A percentile compares a stretch with the other conserved stretches of the same genome.
Evolutionary conservation across 2,329 filamentous ascomycete genomes (phyloP).

Genomic region (Madurella mycetomatis): DNA sequence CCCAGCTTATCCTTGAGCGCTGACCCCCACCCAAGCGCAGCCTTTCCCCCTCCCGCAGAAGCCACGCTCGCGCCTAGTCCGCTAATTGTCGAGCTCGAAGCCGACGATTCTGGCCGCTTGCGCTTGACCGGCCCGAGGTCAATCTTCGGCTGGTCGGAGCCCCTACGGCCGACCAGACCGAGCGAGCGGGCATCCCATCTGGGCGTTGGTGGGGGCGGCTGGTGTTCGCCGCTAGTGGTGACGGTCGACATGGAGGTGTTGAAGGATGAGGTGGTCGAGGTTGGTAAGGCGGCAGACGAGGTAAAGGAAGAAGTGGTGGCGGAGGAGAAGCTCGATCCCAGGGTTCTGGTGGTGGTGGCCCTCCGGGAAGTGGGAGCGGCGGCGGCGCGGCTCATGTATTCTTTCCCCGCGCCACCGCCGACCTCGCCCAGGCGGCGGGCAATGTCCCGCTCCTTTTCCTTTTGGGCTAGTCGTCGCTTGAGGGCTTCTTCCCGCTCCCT

Average conservation of each 20-base stretch:
- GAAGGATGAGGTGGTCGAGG: conserved; percentile 5
- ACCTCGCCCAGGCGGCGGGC: conserved; percentile 62
- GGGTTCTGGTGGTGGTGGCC: background rate
- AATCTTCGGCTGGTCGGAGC: conserved; percentile 41
- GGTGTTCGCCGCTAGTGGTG: background rate
- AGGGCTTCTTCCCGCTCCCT: conserved; percentile 62
- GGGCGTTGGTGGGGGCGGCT: conserved; percentile 9
- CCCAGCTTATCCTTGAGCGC: conserved; percentile 52
- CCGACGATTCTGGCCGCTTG: conserved; percentile 52
- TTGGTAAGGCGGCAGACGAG: background rate
- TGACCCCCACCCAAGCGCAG: conserved; percentile 54
- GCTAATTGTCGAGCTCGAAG: conserved; percentile 32
- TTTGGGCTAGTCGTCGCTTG: conserved; percentile 58
- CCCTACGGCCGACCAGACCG: conserved; percentile 38
- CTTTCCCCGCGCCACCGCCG: conserved; percentile 62
- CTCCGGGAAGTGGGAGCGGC: background rate
- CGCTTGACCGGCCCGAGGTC: conserved; percentile 58
- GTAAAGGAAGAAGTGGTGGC: background rate
- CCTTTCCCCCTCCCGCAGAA: conserved; percentile 16
- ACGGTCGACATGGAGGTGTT: background rate
- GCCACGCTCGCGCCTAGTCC: background rate
- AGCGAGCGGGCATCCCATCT: conserved; percentile 42
- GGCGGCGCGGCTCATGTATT: conserved; percentile 57
- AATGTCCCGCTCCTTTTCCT: conserved; percentile 69
- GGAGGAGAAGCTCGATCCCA: conserved; percentile 11